Percentiles rank a stretch among this genome's conserved stretches.
Conservation (phyloP, 1,284 basidiomycete species). For the Melampsora americana region DNA sequence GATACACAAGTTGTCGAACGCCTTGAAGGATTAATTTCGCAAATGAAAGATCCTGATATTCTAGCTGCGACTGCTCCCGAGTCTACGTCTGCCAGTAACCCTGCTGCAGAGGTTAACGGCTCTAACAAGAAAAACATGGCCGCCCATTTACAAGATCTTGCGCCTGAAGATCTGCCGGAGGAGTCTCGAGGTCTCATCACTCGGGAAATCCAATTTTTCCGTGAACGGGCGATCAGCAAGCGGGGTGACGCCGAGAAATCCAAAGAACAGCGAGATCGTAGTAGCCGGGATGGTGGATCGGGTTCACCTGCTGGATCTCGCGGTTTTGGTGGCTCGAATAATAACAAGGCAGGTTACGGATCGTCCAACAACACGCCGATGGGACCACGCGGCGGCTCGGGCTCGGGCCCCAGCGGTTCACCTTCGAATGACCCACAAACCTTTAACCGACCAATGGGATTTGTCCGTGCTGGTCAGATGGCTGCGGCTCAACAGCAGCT, state of each 20-base stretch:
- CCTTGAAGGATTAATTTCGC: conserved; percentile 41
- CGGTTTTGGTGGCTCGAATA: conserved; percentile 30
- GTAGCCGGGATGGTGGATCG: conserved; percentile 38
- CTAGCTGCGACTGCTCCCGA: conserved; percentile 29
- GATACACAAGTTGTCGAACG: conserved; percentile 42
- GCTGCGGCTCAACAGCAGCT: conserved; percentile 18
- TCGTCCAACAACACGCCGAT: conserved; percentile 42
- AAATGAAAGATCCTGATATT: conserved; percentile 44
- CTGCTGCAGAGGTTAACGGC: conserved; percentile 5
- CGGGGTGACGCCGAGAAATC: conserved; percentile 46
- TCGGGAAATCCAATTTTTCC: conserved; percentile 51
- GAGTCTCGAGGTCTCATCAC: conserved; percentile 49
- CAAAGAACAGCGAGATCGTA: conserved; percentile 44
- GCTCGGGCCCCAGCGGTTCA: not conserved
- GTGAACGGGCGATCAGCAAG: conserved; percentile 50
- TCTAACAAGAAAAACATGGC: conserved; percentile 40
- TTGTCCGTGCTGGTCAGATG: conserved; percentile 43
- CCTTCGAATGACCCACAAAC: conserved; percentile 26
- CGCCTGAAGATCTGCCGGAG: conserved; percentile 52
- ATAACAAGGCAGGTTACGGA: conserved; percentile 34
- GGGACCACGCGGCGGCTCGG: conserved; percentile 19
- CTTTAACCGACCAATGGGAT: conserved; percentile 33
- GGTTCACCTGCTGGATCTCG: conserved; percentile 34
- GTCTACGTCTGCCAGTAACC: conserved; percentile 21
- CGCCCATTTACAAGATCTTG: conserved; percentile 50